Evolutionary conservation across 352 stramenopile genomes (phyloP), one percentile per base, ranked within the genome.

Genomic region (Globisporangium radiosum): DNA sequence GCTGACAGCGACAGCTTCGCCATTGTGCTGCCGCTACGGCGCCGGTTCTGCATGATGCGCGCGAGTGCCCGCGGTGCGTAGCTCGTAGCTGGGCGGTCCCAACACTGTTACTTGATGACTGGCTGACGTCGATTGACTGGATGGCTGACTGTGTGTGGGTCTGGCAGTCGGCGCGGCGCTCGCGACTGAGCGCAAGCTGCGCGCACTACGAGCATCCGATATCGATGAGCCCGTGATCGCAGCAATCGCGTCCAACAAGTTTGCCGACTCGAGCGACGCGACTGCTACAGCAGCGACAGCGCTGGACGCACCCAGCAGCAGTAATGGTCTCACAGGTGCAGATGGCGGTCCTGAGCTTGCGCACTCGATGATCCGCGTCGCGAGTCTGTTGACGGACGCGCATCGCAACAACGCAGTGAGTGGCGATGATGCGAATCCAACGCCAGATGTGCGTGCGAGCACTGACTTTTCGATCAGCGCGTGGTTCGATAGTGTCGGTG

Each of bases 1-100:
- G 59, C 42, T 17, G 19, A 44, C 7, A 7, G 37, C 4, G 47
- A 66, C 17, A 63, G 62, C 1, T 47, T 60, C 0, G 49, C 54
- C 2, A 47, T 47, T 3, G 17, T 62, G 3, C 60, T 59, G 17
- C 54, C 57, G 39, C 19, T 50, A 19, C 57, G 50, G 33, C 65
- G 65, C 19, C 70, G 47, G 7, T 70, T 66, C 47, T 72, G 68
- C 53, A 54, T 71, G 55, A 77, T 81, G 68, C 65, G 70, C 51
- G 63, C 63, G 37, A 63, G 56, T 17, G 58, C 67, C 53, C 56
- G 65, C 66, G 72, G 70, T 76, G 54, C 60, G 53, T 17, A 14
- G 17, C 14, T 53, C 11, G 11, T 33, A 33, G 2, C 25, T 33
- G 25, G 25, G 25, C 25, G 25, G 25, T 33, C 25, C 25, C 25